A percentile compares a stretch with the other conserved stretches of the same genome.
Conservation (phyloP, 768 basidiomycete species). For the Lentinula detonsa region DNA sequence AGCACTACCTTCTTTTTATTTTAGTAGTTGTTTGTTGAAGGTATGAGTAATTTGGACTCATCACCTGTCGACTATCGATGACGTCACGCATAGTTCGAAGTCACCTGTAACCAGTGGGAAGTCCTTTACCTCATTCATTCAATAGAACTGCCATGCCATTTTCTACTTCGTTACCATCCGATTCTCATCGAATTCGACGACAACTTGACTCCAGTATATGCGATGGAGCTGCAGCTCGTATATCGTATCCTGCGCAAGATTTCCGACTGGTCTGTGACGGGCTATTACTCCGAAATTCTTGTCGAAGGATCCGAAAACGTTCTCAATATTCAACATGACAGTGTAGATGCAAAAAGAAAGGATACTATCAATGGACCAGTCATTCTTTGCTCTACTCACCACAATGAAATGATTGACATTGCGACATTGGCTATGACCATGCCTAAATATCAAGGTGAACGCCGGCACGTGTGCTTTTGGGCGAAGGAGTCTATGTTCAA, state of each 20-base stretch:
- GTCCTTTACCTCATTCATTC: too few relatives aligned
- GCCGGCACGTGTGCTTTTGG: slow-evolving; percentile 56
- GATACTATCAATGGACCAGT: slow-evolving; percentile 15
- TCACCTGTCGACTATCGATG: too few relatives aligned
- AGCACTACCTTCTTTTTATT: too few relatives aligned
- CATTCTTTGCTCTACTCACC: slow-evolving; percentile 45
- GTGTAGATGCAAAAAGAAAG: neutral
- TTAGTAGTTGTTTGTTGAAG: too few relatives aligned
- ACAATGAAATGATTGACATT: slow-evolving; percentile 66
- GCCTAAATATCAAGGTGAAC: slow-evolving; percentile 30
- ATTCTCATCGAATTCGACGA: neutral
- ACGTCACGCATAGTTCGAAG: too few relatives aligned
- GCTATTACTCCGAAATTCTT: slow-evolving; percentile 58
- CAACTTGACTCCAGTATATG: neutral
- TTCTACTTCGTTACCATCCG: neutral
- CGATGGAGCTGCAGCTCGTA: slow-evolving; percentile 46
- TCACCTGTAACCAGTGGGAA: too few relatives aligned
- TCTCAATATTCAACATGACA: neutral
- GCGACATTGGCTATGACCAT: slow-evolving; percentile 46
- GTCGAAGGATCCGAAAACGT: slow-evolving; percentile 55
- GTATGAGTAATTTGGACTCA: too few relatives aligned
- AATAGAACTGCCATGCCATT: too few relatives aligned
- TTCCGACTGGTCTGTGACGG: slow-evolving; percentile 53
- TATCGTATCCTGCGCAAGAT: slow-evolving; percentile 56
- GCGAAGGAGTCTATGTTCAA: slow-evolving; percentile 68